Percentiles rank a stretch among this genome's conserved stretches.
Conservation (phyloP, 768 basidiomycete genomes). For the Dioszegia aurantiaca region DNA sequence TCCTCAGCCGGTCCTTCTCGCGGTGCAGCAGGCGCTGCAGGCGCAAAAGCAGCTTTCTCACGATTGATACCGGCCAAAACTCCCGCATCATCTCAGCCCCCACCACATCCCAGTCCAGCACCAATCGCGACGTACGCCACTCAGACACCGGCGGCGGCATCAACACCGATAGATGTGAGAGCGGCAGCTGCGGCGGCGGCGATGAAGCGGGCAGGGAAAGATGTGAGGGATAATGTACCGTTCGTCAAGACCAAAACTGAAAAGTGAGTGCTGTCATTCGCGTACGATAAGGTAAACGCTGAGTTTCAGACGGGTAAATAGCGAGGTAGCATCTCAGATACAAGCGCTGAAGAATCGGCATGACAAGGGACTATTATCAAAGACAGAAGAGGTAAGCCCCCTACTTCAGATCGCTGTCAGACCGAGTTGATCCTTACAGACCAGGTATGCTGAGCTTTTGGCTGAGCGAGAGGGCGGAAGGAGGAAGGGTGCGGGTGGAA, state of each 20-base stretch:
- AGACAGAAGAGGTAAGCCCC: slow-evolving; percentile 50
- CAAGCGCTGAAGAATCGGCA: slow-evolving; percentile 46
- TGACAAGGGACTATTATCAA: slow-evolving; percentile 46
- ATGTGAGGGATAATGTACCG: slow-evolving; percentile 39
- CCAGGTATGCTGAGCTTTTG: slow-evolving; percentile 43
- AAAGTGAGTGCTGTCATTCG: slow-evolving; percentile 42
- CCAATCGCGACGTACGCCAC: slow-evolving; percentile 8
- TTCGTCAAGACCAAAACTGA: slow-evolving; percentile 45
- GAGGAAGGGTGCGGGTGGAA: slow-evolving; percentile 26
- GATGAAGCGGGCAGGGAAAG: slow-evolving; percentile 45
- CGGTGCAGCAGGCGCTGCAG: not conserved
- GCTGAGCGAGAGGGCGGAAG: slow-evolving; percentile 25
- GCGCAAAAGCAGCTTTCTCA: slow-evolving; percentile 16
- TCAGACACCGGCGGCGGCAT: no score
- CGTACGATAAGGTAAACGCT: not conserved
- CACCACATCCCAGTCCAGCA: slow-evolving; percentile 6
- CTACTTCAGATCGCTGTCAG: not conserved
- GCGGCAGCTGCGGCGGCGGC: slow-evolving; percentile 50
- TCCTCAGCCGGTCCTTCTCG: slow-evolving; percentile 4
- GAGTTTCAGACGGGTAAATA: slow-evolving; percentile 39
- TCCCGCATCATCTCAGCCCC: not conserved
- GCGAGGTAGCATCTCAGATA: slow-evolving; percentile 43
- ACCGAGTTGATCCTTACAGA: slow-evolving; percentile 19
- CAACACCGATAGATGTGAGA: slow-evolving; percentile 36
- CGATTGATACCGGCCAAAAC: slow-evolving; percentile 12